Base-by-base conservation (phyloP, 2,329 filamentous ascomycete species). In the Penicillium sclerotigenum region DNA sequence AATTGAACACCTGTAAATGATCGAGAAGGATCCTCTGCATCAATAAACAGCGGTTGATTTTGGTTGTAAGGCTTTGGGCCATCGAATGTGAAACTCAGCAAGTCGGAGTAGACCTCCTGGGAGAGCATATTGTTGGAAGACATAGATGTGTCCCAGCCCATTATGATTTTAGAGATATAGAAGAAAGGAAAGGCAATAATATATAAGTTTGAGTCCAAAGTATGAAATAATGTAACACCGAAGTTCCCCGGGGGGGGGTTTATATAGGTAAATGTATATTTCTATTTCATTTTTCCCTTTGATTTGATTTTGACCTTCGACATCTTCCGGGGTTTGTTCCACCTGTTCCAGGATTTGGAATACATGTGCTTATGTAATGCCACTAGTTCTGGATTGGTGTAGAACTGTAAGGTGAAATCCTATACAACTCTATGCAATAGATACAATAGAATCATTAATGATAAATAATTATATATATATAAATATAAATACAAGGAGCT, bases 11-110 rank as follows among this genome's bases (percentile, higher is more conserved):
- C 71, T 36, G 70, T 75, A 11, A 78, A 66, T 6, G 67, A 73
- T 26, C 68, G 67, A 6, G 69, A 68, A 14, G 73, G 68, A 58
- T 76, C 65, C 45, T 71, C 69, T 10, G 76, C 75, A 57, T 79
- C 75, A 48, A 79, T 73, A 50, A 75, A 77, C 34, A 79, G 54
- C 13, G 73, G 75, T 50, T 69, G 70, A n/a, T 71, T 61, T 22
- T 66, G 63, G 46, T 75, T 71, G 56, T 74, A 76, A 20, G 59
- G 56, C 14, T 63, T 62, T 14, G 73, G 68, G 14, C 70, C 68
- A 37, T 64, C 65, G 55, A 78, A 76, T 8, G 72, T 71, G 61
- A 77, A 79, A 41, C 71, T 73, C 51, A 78, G 62, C 50, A 78
- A 66, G 63, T 78, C 76, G 41, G 70, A 71, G 59, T 72, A 71